Conservation (phyloP, 1,139 yeast genomes). For the Kazachstania sp. region DNA sequence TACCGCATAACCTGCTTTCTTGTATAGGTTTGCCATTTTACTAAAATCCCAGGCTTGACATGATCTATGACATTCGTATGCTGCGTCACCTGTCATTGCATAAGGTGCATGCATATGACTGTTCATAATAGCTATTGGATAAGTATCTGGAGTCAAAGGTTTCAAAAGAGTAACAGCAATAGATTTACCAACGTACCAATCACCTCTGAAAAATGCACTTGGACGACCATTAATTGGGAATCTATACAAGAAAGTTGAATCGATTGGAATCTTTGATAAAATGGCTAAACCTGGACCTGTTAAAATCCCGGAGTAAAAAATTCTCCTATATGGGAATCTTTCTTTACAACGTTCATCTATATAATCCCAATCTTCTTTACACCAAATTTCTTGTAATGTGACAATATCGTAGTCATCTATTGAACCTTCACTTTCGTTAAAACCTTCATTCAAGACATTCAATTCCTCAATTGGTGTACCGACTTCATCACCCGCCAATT, state of each 20-base stretch:
- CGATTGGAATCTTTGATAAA: slow-evolving; percentile 76
- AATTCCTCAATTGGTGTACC: slow-evolving; percentile 16
- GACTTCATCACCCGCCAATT: slow-evolving; percentile 37
- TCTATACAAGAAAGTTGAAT: slow-evolving; percentile 64
- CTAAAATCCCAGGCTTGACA: slow-evolving; percentile 97
- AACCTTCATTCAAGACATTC: slow-evolving; percentile 2
- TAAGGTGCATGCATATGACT: slow-evolving; percentile 99
- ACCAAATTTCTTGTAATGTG: slow-evolving; percentile 93
- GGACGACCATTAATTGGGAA: slow-evolving; percentile 94
- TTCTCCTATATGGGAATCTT: slow-evolving; percentile 56
- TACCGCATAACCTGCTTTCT: slow-evolving; percentile 71
- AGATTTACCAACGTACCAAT: slow-evolving; percentile 94
- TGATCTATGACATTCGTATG: slow-evolving; percentile 82
- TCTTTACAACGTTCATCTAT: slow-evolving; percentile 40
- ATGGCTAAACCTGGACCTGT: slow-evolving; percentile 92
- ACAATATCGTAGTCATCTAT: slow-evolving; percentile 61
- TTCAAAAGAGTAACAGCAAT: slow-evolving; percentile 65
- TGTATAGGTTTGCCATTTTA: slow-evolving; percentile 51
- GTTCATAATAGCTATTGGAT: slow-evolving; percentile 70
- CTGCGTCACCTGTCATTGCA: slow-evolving; percentile 71
- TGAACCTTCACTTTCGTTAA: slow-evolving; percentile 1
- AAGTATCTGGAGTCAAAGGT: slow-evolving; percentile 39
- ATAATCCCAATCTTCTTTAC: slow-evolving; percentile 69
- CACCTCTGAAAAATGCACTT: slow-evolving; percentile 88
- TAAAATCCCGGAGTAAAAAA: slow-evolving; percentile 73